Percentiles rank a stretch among this genome's conserved stretches.
Conservation (phyloP, 2,329 filamentous ascomycete species). For the Peltaster fructicola region DNA sequence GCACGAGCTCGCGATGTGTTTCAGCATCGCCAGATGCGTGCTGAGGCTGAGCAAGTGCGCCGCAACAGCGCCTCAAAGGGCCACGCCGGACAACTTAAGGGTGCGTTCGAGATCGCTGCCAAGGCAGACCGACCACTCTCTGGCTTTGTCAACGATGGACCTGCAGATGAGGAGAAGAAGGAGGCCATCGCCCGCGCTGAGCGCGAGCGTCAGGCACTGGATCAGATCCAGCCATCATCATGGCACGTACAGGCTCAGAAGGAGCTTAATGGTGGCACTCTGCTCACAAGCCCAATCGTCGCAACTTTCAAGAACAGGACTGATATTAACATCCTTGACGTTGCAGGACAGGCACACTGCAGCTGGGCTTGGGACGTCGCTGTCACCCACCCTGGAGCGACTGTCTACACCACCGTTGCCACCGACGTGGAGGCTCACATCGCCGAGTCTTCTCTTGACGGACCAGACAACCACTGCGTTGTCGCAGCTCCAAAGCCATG, state of each 20-base stretch:
- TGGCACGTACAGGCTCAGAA: slow-evolving; percentile 47
- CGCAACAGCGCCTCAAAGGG: slow-evolving; percentile 54
- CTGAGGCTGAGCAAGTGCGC: slow-evolving; percentile 73
- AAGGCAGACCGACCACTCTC: slow-evolving; percentile 27
- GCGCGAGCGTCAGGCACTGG: slow-evolving; percentile 63
- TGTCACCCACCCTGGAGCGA: slow-evolving; percentile 65
- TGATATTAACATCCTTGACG: slow-evolving; percentile 58
- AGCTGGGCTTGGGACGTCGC: slow-evolving; percentile 96
- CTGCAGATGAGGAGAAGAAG: slow-evolving; percentile 20
- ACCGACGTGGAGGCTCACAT: slow-evolving; percentile 18
- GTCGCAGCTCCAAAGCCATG: slow-evolving; percentile 61
- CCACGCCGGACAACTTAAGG: slow-evolving; percentile 66
- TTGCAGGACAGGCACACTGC: slow-evolving; percentile 67
- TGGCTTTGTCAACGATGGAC: slow-evolving; percentile 21
- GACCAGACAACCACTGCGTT: slow-evolving; percentile 73
- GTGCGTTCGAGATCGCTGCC: slow-evolving; percentile 60
- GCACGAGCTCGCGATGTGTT: slow-evolving; percentile 54
- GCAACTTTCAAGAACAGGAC: slow-evolving; percentile 15
- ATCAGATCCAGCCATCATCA: slow-evolving; percentile 43
- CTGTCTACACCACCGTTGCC: slow-evolving; percentile 60
- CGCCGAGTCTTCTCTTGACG: slow-evolving; percentile 55
- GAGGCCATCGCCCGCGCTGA: slow-evolving; percentile 30
- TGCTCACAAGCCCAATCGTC: slow-evolving; percentile 38
- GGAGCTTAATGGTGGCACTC: slow-evolving; percentile 41
- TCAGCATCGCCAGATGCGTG: slow-evolving; percentile 66